Base-by-base conservation (phyloP, 257 asterid genomes). In the Salvia rosmarinus region DNA sequence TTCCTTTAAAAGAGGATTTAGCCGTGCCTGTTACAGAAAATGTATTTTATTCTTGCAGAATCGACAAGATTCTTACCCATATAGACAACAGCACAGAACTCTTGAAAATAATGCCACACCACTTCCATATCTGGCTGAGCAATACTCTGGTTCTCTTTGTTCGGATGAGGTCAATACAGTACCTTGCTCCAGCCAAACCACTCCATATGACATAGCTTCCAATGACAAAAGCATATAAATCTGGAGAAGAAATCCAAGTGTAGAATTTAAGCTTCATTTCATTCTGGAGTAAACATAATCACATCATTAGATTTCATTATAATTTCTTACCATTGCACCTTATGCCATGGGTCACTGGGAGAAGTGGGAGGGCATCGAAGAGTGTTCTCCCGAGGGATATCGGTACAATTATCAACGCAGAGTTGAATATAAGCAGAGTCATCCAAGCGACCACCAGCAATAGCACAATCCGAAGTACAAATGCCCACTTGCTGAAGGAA, bases 161-260 rank as follows among this genome's bases (percentile, higher is more conserved):
- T 68, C 87, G 84, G 71, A 91, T 76, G 68, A 89, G 96, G 77
- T 89, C 91, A 30, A 85, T 52, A 35, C 91, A 85, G 82, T 94
- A 94, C 74, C 98, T 86, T 40, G 74, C 88, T 71, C 99, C 99
- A 74, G 98, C 98, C 73, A 91, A 76, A 66, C 82, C 95, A 71
- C 96, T 91, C 99, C 99, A 94, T 69, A 94, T 94, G 74, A 90
- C 92, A 66, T 91, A 94, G 85, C 99, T 89, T 79, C 99, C 99
- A 73, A 91, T 91, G 51, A 89, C 90, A 60, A 94, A 94, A 64
- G 99, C 98, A 68, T 94, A 94, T 55, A 94, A 64, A 83, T 94
- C 98, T 94, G 75, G 54, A 77, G 6, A 65, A 43, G 68, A 40
- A 62, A 59, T 32, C 16, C 44, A 52, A 59, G 34, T 16, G 62